Evolutionary conservation across 2,329 filamentous ascomycete genomes (phyloP), one percentile per base, ranked within the genome.

Genomic region (Colletotrichum liaoningense): DNA sequence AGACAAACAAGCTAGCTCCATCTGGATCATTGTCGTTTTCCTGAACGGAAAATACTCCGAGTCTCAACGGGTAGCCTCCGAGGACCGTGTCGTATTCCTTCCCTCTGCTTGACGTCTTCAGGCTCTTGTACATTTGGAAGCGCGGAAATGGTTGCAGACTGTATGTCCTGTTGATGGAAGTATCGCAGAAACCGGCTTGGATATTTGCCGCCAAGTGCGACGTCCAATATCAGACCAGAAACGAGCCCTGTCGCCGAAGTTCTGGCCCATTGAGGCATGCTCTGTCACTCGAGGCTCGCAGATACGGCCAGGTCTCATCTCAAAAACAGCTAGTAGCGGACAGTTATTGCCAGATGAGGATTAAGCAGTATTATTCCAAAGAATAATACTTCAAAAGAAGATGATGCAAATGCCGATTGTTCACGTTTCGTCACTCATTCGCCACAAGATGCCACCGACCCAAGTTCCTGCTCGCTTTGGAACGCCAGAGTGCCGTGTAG

Each of bases 1-100:
- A 38, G 49, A 52, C 33, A 33, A 54, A 38, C 52, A 28, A 57
- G 22, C 33, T 42, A 58, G 38, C 42, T 68, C 22, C 28, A 54
- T 46, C 52, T 54, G 26, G 63, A 46, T 52, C 26, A n/a, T 54
- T n/a, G 30, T 46, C 49, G 33, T 59, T 52, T 33, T 58, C 42
- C 38, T 64, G 49, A 52, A 64, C 24, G 65, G 54, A 35, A 63
- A 72, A 14, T 54, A 19, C 65, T 64, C 69, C 66, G 66, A 72
- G 38, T 49, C 38, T 7, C 22, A 33, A 62, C 58, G 22, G 62
- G 19, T 26, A 55, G 67, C 19, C 24, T 55, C 65, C 38, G 22
- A 63, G 56, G 52, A 63, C 19, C 2, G 54, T 63, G 38, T 28
- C 14, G 49, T 24, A 30, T 55, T 54, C 33, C 12, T 26, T 16